These are phyloP conservation scores for Glonium stellatum DNA, from an alignment of 495 filamentous ascomycete species.

Conservation along the genomic window DNA sequence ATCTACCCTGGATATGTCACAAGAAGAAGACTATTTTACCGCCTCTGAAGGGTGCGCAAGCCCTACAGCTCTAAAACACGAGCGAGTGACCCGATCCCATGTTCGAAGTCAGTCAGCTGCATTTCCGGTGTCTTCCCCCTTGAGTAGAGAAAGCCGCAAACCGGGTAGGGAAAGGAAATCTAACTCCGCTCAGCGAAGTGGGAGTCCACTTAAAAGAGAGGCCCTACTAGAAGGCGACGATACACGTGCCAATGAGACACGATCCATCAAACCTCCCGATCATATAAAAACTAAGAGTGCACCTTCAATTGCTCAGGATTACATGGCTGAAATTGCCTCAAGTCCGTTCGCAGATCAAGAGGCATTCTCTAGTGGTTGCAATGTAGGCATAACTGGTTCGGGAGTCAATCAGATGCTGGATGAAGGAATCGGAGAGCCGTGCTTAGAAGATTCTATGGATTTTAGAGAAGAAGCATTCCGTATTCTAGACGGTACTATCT, in stretches of 20 bases:
- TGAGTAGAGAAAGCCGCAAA: constrained; percentile 1
- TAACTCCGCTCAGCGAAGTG: constrained; percentile 4
- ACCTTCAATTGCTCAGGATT: constrained; percentile 19
- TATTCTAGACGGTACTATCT: constrained; percentile 26
- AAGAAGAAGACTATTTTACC: constrained; percentile 32
- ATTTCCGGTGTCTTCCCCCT: constrained; percentile 6
- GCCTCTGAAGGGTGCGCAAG: constrained; percentile 18
- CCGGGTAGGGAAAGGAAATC: neutral
- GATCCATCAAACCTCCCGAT: constrained; percentile 1
- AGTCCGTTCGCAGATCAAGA: constrained; percentile 15
- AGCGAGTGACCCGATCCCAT: constrained; percentile 1
- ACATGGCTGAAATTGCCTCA: constrained; percentile 18
- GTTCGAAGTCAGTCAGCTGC: constrained; percentile 17
- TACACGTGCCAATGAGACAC: neutral
- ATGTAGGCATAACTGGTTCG: neutral
- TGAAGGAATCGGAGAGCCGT: constrained; percentile 10
- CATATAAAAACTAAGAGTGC: constrained; percentile 20
- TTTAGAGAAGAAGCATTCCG: constrained; percentile 23
- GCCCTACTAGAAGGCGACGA: neutral
- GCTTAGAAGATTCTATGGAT: neutral
- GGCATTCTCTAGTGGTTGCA: neutral
- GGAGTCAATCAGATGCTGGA: constrained; percentile 6
- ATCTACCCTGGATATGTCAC: constrained; percentile 5
- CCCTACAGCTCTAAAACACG: constrained; percentile 2
- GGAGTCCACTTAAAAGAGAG: constrained; percentile 20